Base-by-base conservation (phyloP, 306 rosid genomes). In the Acacia melanoxylon region DNA sequence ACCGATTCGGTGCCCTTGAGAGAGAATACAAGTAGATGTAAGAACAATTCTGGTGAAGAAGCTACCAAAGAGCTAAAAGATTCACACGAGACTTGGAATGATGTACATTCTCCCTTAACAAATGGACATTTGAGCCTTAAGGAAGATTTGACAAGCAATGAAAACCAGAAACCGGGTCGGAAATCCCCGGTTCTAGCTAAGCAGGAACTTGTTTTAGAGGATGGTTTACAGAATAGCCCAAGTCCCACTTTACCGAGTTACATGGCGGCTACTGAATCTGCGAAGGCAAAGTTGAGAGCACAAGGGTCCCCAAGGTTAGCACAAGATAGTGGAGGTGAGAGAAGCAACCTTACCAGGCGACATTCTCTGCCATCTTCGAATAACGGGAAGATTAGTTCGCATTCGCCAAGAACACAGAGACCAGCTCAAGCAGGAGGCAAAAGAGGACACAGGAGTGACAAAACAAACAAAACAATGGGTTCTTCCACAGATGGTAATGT, bases 191-290 rank as follows among this genome's bases (percentile, higher is more conserved):
- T 72, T 82, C 86, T 85, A 51, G 83, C 85, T 25, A 91, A 86
- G 89, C 94, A 85, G 81, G 94, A 91, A 63, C 80, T 75, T 52
- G 56, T 75, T 52, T 49, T 85, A 20, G 97, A 90, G 79, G 86
- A 93, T 68, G 97, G 83, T 65, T 67, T 68, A 74, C 91, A 87
- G 85, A 87, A 62, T 74, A 86, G 89, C 88, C 93, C 93, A 69
- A 77, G 79, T 42, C 42, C 93, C 62, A 77, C 79, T 48, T 15
- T 94, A 67, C 98, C 97, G 6, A 94, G 98, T 84, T 94, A 91
- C 83, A 94, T 94, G 98, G 91, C 90, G 27, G 98, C 94, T 63
- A 94, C 98, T 81, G 90, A 88, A 89, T 94, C 98, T 73, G 98
- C 92, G 27, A 94, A 86, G 89, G 98, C 98, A 42, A 94, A 94